phyloP scores from a whole-genome alignment of 2,329 filamentous ascomycete species.

The Balansia obtecta region DNA sequence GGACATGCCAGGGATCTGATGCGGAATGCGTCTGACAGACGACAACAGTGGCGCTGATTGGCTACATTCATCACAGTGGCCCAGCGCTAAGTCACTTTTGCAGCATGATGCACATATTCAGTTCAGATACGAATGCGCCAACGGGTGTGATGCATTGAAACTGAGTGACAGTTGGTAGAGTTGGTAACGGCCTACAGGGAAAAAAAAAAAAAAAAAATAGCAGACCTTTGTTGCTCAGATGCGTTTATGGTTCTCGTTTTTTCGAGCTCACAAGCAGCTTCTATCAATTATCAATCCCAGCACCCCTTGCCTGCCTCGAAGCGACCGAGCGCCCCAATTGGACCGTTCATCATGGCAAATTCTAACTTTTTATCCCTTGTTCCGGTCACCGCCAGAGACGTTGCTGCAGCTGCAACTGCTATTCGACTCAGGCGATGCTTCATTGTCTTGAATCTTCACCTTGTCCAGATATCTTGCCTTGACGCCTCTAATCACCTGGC shows the following conservation, averaged over 20 bases:
- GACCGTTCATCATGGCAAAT: not conserved
- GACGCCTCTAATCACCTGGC: constrained; percentile 9
- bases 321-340: not conserved
- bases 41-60: constrained; percentile 1
- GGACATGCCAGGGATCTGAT: not conserved
- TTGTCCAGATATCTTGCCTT: not conserved
- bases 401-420: not conserved
- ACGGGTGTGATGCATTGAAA: not conserved
- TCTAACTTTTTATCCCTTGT: not conserved
- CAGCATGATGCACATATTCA: not conserved
- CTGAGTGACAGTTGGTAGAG: not conserved
- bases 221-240: not conserved
- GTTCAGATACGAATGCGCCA: not conserved
- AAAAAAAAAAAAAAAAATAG: not conserved
- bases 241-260: not conserved
- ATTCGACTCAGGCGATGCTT: not conserved
- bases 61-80: not conserved
- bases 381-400: not conserved
- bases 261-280: not conserved
- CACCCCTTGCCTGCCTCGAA: not conserved
- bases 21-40: not conserved
- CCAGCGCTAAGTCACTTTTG: not conserved
- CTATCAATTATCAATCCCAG: not conserved
- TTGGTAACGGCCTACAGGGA: not conserved
- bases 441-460: not conserved